Evolutionary conservation across 371 early-diverging fungal genomes (phyloP).

Genomic region (Actinomortierella wolfii): DNA sequence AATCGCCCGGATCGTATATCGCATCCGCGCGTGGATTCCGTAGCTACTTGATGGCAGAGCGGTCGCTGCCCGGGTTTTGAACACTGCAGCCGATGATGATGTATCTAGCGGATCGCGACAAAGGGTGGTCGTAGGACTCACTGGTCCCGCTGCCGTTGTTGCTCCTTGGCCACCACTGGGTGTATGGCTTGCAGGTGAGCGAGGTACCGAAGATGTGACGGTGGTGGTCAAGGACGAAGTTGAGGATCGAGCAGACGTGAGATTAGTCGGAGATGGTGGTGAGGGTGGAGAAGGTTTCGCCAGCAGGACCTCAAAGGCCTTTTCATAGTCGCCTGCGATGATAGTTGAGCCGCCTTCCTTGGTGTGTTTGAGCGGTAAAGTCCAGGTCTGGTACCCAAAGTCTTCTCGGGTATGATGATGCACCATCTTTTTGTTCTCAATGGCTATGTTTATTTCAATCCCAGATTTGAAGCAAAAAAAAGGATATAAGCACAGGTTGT

Average conservation of each 20-base stretch:
- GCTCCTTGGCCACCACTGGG: no score
- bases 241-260: no score
- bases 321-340: slow-evolving; percentile 21
- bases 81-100: slow-evolving; percentile 1
- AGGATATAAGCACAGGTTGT: no score
- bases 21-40: slow-evolving; percentile 10
- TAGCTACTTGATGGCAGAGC: slow-evolving; percentile 21
- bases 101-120: no score
- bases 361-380: slow-evolving; percentile 28
- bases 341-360: slow-evolving; percentile 21
- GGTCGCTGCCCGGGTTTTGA: neutral
- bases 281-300: slow-evolving; percentile 10
- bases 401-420: slow-evolving; percentile 17
- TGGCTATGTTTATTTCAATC: slow-evolving; percentile 6
- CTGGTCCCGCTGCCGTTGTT: no score
- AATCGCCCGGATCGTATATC: slow-evolving; percentile 30
- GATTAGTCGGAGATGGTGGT: no score
- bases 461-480: no score
- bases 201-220: neutral
- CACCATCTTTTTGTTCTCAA: slow-evolving; percentile 21
- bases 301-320: slow-evolving; percentile 21
- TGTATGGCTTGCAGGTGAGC: slow-evolving; percentile 6
- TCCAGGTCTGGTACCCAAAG: slow-evolving; percentile 23
- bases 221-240: slow-evolving; percentile 5
- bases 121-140: no score